Base-by-base conservation (phyloP, 225 moss, liverwort and hornwort genomes). In the Polytrichum formosum region DNA sequence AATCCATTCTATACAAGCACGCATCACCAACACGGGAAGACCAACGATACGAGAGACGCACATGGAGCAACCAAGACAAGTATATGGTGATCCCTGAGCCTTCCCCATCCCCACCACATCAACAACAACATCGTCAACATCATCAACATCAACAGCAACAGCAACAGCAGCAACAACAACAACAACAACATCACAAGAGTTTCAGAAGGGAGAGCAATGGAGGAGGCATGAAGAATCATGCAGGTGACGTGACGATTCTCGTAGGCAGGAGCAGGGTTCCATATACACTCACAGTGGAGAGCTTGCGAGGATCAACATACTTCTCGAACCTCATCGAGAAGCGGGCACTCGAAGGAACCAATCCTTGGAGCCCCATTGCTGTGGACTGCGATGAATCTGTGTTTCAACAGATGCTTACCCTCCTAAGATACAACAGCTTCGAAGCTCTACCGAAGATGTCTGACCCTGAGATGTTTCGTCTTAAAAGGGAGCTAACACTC, bases 301-400 rank as follows among this genome's bases (percentile, higher is more conserved):
- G 73, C 17, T 26, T 82, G 28, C 55, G 70, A 5, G 37, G 55
- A 1, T 74, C 77, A 16, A 46, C 66, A 1, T 74, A 70, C 66
- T 78, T 77, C 28, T 37, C 70, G n/a, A 28, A 66, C 4, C 21
- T 77, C 17, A 56, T 74, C 21, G 81, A 82, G 58, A 74, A 70
- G 26, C 20, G 73, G 26, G 28, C 28, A 6, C 28, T 29, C 1
- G 67, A 23, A 28, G 6, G 54, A 53, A 46, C 1, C 3, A 46
- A 16, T 0, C 46, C 46, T 10, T 67, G 33, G 20, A 28, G 27
- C 53, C 74, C 61, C 25, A 55, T 82, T 5, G 74, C 74, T n/a
- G 67, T 74, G 5, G 81, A 82, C 37, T 82, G 81, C 53, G 81
- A 82, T 23, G 81, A 82, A 53, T 33, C 73, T 2, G 66, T 78